Base-by-base conservation (phyloP, 352 stramenopile genomes). In the Hyaloperonospora brassicae region DNA sequence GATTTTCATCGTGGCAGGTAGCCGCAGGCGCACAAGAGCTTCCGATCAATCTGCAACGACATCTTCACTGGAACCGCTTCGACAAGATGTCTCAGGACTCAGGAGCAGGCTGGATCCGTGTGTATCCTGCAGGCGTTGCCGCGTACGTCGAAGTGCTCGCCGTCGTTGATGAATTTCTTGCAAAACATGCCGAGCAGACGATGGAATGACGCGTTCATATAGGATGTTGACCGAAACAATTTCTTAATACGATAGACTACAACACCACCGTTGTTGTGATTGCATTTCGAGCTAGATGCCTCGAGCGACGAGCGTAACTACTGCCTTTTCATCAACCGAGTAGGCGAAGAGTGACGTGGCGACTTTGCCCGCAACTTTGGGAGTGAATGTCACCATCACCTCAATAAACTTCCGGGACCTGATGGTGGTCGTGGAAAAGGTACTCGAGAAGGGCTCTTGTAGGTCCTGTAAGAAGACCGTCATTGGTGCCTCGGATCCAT, bases 61-160 rank as follows among this genome's bases (percentile, higher is more conserved):
- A 95, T 70, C 64, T 95, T 31, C 80, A 93, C 55, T 95, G 84
- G 84, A 88, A 93, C 36, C 82, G 84, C 17, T 17, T 17, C 34
- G 72, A 93, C 56, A 93, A 95, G 47, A 93, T 95, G 84, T 86
- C 73, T 8, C 82, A 93, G 50, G 84, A 93, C 46, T 91, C 84
- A 2, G 84, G 84, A 8, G 70, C 73, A 34, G 82, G 79, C 1
- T 95, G 84, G 84, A 89, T 95, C 49, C 80, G 82, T 25, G 82
- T 95, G 36, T 95, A 95, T 50, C 84, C 84, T 39, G 62, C 70
- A 39, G 82, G 89, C 17, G 84, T 95, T 35, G 84, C 82, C 5
- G 44, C 57, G 2, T 95, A 84, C 34, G 71, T 80, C 13, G 84
- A 95, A 42, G 84, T 95, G 24, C 61, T 90, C 9, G 54, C 47